Base-by-base conservation (phyloP, 768 basidiomycete species). In the Cyclocybe aegerita region DNA sequence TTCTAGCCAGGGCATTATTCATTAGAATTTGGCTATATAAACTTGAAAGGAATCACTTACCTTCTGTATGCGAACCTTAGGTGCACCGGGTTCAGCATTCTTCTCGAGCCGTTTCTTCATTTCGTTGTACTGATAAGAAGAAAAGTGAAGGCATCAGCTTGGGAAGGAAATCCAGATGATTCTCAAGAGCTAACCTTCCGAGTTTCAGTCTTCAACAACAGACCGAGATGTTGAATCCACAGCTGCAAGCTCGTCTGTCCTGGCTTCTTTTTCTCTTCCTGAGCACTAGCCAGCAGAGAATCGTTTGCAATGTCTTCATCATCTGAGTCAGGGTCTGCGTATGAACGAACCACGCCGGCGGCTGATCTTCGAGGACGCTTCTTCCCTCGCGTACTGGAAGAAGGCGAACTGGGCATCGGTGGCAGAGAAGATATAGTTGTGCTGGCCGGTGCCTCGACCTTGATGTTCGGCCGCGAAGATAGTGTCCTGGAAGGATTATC, bases 291-390 rank as follows among this genome's bases (percentile, higher is more conserved):
- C 12, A 69, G 66, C 17, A 70, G 65, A 14, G 70, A 63, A 37
- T 74, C 73, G 39, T 51, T 50, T 14, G 50, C 71, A 6, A 80
- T 80, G 7, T 65, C 70, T 55, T 88, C 88, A 50, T 88, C 86
- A 58, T 88, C 87, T 9, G 86, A 89, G 62, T 84, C 84, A 1
- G 86, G 83, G 11, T 85, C 67, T 4, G 73, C 76, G 61, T 90
- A 90, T 5, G 85, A 87, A 40, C 72, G 76, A 32, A 81, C 73
- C 11, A 70, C 68, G 14, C 68, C 58, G 12, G 82, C 75, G 3
- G 79, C 80, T 30, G 77, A 75, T 40, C 87, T 74, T 42, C 85
- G 78, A 7, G 83, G 83, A 49, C 88, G 74, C 62, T 83, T 86
- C 56, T 69, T 73, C 31, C 70, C 61, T 40, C 64, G 57, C 15